phyloP scores from a whole-genome alignment of 192 early-diverging fungal species.

The Backusella circina region DNA sequence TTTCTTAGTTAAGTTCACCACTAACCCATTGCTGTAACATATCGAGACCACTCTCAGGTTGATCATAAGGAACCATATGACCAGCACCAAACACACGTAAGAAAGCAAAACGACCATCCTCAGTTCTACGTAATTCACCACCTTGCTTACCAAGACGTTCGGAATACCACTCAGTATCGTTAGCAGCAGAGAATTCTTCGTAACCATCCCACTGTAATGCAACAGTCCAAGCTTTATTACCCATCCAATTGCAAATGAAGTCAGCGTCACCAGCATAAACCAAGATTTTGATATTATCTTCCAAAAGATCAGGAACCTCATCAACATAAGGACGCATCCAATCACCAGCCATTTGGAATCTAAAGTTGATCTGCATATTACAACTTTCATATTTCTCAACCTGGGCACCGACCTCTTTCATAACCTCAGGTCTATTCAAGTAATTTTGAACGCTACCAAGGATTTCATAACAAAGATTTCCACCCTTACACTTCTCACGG shows the following conservation, averaged over 20 bases:
- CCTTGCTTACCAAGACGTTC: conserved; percentile 42
- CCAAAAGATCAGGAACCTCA: conserved; percentile 71
- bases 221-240: conserved; percentile 92
- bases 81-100: conserved; percentile 85
- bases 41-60: conserved; percentile 75
- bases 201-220: conserved; percentile 83
- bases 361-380: conserved; percentile 72
- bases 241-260: conserved; percentile 41
- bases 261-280: conserved; percentile 75
- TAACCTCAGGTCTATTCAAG: conserved; percentile 79
- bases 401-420: conserved; percentile 73
- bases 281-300: conserved; percentile 81
- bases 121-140: conserved; percentile 64
- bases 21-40: conserved; percentile 85
- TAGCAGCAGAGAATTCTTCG: conserved; percentile 60
- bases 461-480: conserved; percentile 89
- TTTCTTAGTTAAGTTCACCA: conserved; percentile 1
- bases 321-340: conserved; percentile 80
- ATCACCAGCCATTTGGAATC: conserved; percentile 83
- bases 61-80: conserved; percentile 94
- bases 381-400: conserved; percentile 73
- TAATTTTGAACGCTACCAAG: conserved; percentile 78
- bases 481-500: conserved; percentile 37
- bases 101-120: conserved; percentile 72
- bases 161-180: conserved; percentile 72